Evolutionary conservation across 495 filamentous ascomycete genomes (phyloP), one percentile per base, ranked within the genome.

Genomic region (Penicillium maclennaniae): DNA sequence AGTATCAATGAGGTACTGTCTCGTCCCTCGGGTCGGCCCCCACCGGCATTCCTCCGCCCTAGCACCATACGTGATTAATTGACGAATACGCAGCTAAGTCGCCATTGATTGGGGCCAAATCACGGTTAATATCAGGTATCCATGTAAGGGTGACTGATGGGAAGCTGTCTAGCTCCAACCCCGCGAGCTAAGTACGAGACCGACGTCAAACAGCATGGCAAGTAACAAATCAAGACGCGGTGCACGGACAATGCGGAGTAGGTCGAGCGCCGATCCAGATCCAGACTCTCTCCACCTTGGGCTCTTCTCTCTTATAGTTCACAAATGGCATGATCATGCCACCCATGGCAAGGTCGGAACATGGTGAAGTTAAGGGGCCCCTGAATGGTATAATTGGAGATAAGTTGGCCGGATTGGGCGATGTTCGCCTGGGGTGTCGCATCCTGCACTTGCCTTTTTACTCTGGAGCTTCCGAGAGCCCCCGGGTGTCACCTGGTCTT

Each of bases 401-500:
- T 26, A 25, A 36, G 6, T 20, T 47, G 45, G 16, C 54, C 54
- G 54, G 25, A 56, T 56, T 43, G 54, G 48, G 54, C 43, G 38
- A 56, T 47, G 45, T 47, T 47, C 44, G 47, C 41, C 46, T 37
- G 47, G 23, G 41, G 25, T 49, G 31, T 34, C 27, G 27, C 27
- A 14, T 4, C 31, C 31, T 34, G 31, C 34, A 49, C 41, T 49
- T 48, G 21, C 39, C 42, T 15, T 46, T 41, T 50, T 19, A 16
- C 23, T 23, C 26, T 49, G 14, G 16, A 20, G 10, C 36, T 31
- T 34, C 31, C 38, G 38, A 20, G n/a, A 40, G 7, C 38, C 38
- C 38, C 19, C 19, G 19, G 38, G 38, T 40, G 38, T 19, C 38
- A 40, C 38, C 38, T 19, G 31, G 10, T 34, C 38, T 40, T 40